Evolutionary conservation across 1,284 basidiomycete species (phyloP), one percentile per base, ranked within the genome.

Genomic region (Peniophora sp.): DNA sequence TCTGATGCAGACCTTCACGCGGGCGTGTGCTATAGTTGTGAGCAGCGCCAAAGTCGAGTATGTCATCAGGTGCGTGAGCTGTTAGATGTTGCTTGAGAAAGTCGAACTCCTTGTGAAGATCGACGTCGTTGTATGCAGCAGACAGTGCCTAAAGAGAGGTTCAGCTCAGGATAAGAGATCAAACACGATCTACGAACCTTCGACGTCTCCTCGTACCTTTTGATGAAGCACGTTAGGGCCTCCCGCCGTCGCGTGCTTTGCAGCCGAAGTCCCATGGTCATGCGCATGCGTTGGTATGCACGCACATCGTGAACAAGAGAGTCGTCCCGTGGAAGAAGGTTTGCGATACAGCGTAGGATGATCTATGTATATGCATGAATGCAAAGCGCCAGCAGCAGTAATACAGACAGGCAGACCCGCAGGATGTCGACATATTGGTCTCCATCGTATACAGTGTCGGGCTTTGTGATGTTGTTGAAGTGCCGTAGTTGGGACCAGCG

Each of bases 1-100:
- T 62, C 56, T 61, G 63, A 16, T 62, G 60, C 25, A 62, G 61
- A 14, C 61, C 61, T 50, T 64, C 61, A 0, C 62, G 59, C 1
- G 58, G 56, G 3, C 57, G 54, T 24, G 64, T 63, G 5, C 57
- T 58, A 43, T 56, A 50, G 49, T 61, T 52, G 53, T 59, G 38
- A 48, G 58, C 55, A 45, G 61, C 47, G 0, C 53, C 56, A 44
- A 58, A 60, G 22, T 55, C 53, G 5, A 50, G 32, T 22, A 61
- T 51, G 47, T 57, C 47, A 45, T 3, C 11, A 9, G 38, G n/a
- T 36, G 54, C 49, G 48, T 58, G 58, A n/a, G 24, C 19, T 1
- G 46, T 32, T 11, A 41, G 50, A 38, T 59, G 58, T 47, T 58
- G 56, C 49, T 59, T 59, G n/a, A 47, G 49, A 41, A 58, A 58